Base-by-base conservation (phyloP, 371 early-diverging fungal genomes). In the Funneliformis caledonium region DNA sequence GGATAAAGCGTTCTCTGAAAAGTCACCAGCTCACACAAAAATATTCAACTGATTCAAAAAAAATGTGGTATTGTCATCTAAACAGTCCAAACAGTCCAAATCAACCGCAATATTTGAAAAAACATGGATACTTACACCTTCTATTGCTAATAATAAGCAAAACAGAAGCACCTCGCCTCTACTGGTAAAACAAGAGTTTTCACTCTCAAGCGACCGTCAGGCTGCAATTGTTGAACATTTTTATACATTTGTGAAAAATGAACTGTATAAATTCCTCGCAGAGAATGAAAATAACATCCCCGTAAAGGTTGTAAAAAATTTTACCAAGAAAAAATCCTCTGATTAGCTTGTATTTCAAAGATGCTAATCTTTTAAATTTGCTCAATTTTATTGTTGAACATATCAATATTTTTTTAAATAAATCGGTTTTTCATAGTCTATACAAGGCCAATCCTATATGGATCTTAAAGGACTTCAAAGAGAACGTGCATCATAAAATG, bases 191-290 rank as follows among this genome's bases (percentile, higher is more conserved):
- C 12, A 50, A 50, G 50, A 12, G 12, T 50, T 50, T 50, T 50
- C 12, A 50, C 50, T 50, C 12, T 50, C 12, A 50, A 50, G 50
- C 4, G 12, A 12, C 12, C 12, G 4, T 0, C 4, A 50, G 11
- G 50, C 50, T 50, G 50, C 50, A 50, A 50, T 50, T 12, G 12
- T 50, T 50, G 4, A 50, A 50, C 50, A 50, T 50, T 50, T 7
- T 50, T 50, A 50, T 14, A 50, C 12, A 50, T 50, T 50, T 12
- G 12, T 50, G 12, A 4, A 50, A 50, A 50, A 50, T 2, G 4
- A 50, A 50, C 12, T 78, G 31, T 78, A 68, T 78, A n/a, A 56
- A 16, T 78, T 78, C 42, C 56, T 78, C 10, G 33, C 56, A 37
- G 37, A 52, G 11, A 78, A 78, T 19, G 68, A 78, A 68, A 14